A percentile compares a stretch with the other conserved stretches of the same genome.
Evolutionary conservation across 2,329 filamentous ascomycete genomes (phyloP).

Genomic region (Pleurostoma richardsiae): DNA sequence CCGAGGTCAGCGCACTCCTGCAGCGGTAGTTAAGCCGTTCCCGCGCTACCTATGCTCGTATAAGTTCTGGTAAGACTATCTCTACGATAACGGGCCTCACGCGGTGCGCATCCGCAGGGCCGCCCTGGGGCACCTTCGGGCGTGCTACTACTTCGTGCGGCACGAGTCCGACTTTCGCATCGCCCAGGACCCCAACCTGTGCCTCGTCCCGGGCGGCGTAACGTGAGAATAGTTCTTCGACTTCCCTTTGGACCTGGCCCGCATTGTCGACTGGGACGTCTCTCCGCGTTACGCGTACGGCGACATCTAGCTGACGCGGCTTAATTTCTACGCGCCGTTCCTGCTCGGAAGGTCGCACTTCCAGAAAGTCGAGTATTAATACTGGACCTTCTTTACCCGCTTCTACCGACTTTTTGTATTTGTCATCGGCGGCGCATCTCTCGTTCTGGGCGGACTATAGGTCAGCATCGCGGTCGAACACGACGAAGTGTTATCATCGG

Average conservation of each 20-base stretch:
- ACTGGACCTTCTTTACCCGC: constrained; percentile 14
- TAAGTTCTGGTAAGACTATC: constrained; percentile 16
- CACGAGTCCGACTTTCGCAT: constrained; percentile 28
- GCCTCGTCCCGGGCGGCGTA: constrained; percentile 8
- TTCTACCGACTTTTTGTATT: constrained; percentile 17
- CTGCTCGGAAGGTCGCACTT: constrained; percentile 14
- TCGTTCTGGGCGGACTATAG: constrained; percentile 16
- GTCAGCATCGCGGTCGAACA: constrained; percentile 10
- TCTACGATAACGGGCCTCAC: constrained; percentile 4
- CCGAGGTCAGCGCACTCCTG: constrained; percentile 36
- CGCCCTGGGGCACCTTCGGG: constrained; percentile 24
- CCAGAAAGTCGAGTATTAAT: constrained; percentile 15
- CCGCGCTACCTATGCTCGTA: constrained; percentile 19
- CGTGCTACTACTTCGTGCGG: constrained; percentile 23
- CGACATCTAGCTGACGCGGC: constrained; percentile 7
- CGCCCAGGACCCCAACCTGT: constrained; percentile 12
- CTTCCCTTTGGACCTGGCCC: constrained; percentile 6
- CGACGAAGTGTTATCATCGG: background rate
- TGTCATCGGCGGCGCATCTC: constrained; percentile 12
- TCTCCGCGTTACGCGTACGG: constrained; percentile 9
- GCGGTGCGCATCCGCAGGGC: constrained; percentile 6
- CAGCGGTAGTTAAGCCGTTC: constrained; percentile 34
- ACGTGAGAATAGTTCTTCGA: constrained; percentile 12
- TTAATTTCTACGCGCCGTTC: constrained; percentile 16
- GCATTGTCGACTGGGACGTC: constrained; percentile 9